Conservation (phyloP, 2,329 filamentous ascomycete genomes). For the Botrytis hyacinthi region DNA sequence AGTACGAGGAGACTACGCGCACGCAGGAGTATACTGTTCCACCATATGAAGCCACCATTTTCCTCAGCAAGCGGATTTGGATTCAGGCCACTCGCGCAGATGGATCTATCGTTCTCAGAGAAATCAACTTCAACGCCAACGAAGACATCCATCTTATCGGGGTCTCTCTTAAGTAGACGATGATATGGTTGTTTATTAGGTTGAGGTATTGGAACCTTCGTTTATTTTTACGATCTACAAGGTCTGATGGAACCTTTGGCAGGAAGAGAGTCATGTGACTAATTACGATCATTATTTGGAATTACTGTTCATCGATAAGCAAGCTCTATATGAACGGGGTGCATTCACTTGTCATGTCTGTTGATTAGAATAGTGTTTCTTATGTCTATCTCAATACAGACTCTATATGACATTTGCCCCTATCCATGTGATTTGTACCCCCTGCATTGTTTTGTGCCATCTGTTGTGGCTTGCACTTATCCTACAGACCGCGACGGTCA, state of each 20-base stretch:
- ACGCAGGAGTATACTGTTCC: background rate
- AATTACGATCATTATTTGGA: slow-evolving; percentile 20
- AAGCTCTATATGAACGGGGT: background rate
- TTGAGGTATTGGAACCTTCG: background rate
- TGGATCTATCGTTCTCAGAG: slow-evolving; percentile 8
- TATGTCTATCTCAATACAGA: background rate
- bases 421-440: background rate
- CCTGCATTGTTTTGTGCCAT: background rate
- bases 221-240: background rate
- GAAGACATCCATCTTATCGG: background rate
- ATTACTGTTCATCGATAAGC: background rate
- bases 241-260: background rate
- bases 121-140: slow-evolving; percentile 6
- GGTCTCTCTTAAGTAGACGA: background rate
- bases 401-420: background rate
- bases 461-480: background rate
- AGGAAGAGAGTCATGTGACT: background rate
- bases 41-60: background rate
- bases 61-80: background rate
- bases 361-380: background rate
- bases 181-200: background rate
- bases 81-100: background rate
- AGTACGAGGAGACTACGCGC: background rate
- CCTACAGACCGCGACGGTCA: background rate
- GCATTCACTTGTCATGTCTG: background rate